phyloP scores from a whole-genome alignment of 192 early-diverging fungal species.

The Coemansia sp. region DNA sequence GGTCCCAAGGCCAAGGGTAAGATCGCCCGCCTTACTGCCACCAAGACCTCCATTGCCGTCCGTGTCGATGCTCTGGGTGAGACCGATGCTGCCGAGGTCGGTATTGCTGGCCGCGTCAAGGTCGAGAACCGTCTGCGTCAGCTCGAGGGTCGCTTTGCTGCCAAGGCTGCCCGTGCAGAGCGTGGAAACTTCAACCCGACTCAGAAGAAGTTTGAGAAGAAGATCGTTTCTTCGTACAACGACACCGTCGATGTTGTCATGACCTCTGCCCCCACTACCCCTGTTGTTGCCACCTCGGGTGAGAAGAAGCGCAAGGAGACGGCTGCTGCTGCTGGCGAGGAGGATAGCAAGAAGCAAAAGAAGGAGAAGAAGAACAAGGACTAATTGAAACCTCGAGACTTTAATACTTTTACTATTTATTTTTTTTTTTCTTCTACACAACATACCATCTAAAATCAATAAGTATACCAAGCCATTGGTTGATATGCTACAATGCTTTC shows the following conservation, averaged over 20 bases:
- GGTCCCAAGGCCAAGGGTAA: constrained; percentile 97
- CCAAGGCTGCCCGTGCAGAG: constrained; percentile 66
- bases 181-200: constrained; percentile 49
- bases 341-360: constrained; percentile 42
- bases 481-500: no score
- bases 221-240: constrained; percentile 52
- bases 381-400: constrained; percentile 7
- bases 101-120: constrained; percentile 82
- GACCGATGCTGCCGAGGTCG: constrained; percentile 71
- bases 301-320: constrained; percentile 53
- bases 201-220: constrained; percentile 52
- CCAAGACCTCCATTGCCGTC: constrained; percentile 85
- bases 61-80: constrained; percentile 93
- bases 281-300: constrained; percentile 13
- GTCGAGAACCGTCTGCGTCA: constrained; percentile 84
- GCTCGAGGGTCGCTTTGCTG: constrained; percentile 78
- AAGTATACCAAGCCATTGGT: no score
- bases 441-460: no score
- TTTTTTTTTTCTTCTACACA: not conserved
- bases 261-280: constrained; percentile 7
- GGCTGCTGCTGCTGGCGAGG: constrained; percentile 23
- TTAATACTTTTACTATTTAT: not conserved
- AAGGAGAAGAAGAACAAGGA: constrained; percentile 43
- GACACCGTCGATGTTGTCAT: constrained; percentile 44
- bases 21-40: constrained; percentile 90